These are phyloP conservation scores for Aspergillus sp. DNA, from an alignment of 2,329 filamentous ascomycete genomes.

Conservation along the genomic window DNA sequence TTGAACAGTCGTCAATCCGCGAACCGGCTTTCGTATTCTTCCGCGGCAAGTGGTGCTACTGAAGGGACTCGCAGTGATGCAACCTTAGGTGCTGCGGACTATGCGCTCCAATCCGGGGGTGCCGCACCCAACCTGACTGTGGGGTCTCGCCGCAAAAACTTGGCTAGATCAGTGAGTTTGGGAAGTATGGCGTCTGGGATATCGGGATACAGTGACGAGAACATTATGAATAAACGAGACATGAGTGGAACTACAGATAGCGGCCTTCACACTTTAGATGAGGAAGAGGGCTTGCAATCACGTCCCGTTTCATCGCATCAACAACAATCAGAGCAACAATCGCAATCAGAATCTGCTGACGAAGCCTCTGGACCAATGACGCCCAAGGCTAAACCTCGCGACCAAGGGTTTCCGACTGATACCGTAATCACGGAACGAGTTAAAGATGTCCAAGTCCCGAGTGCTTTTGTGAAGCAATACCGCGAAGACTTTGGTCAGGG, in stretches of 20 bases:
- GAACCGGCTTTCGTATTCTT: constrained; percentile 60
- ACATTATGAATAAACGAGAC: constrained; percentile 43
- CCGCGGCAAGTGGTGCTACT: constrained; percentile 53
- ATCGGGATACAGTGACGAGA: constrained; percentile 54
- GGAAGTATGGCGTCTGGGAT: constrained; percentile 83
- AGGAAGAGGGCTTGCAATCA: constrained; percentile 51
- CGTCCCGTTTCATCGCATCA: constrained; percentile 37
- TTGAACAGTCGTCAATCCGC: constrained; percentile 56
- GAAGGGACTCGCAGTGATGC: constrained; percentile 68
- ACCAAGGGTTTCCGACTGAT: constrained; percentile 71
- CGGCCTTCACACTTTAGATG: constrained; percentile 58
- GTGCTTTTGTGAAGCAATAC: constrained; percentile 83
- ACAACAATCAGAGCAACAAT: constrained; percentile 22
- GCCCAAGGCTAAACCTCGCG: constrained; percentile 62
- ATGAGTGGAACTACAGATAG: constrained; percentile 44
- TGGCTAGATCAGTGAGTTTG: constrained; percentile 78
- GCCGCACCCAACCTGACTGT: constrained; percentile 54
- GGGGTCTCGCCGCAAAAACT: constrained; percentile 37
- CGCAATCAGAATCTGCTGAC: constrained; percentile 33
- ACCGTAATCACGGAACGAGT: constrained; percentile 87
- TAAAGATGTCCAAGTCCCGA: constrained; percentile 85
- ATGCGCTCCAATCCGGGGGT: constrained; percentile 78
- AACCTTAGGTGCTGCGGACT: constrained; percentile 73
- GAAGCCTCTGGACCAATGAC: constrained; percentile 61
- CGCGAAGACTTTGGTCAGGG: constrained; percentile 67